Evolutionary conservation across 2,329 filamentous ascomycete species (phyloP).

Genomic region (Calycina marina): DNA sequence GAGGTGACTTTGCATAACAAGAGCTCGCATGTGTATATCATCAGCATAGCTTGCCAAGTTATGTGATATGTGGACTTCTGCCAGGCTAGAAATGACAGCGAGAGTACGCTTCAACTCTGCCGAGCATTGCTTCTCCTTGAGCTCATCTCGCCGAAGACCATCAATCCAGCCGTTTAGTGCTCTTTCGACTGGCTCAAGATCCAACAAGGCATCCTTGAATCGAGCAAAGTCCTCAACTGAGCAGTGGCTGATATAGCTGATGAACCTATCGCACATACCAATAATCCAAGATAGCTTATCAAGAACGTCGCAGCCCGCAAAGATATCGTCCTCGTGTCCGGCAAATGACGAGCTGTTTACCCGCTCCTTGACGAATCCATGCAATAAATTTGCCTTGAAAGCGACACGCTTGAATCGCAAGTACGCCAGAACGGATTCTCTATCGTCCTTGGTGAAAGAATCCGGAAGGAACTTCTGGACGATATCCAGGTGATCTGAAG

Average conservation of each 20-base stretch:
- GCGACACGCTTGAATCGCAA: conserved; percentile 75
- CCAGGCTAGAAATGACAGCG: conserved; percentile 74
- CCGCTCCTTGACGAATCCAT: conserved; percentile 65
- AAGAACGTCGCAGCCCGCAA: conserved; percentile 65
- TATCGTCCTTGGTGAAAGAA: conserved; percentile 55
- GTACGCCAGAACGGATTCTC: conserved; percentile 76
- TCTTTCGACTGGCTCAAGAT: conserved; percentile 82
- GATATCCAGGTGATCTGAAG: conserved; percentile 75
- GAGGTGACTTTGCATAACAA: conserved; percentile 66
- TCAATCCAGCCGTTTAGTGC: conserved; percentile 84
- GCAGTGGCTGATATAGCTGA: conserved; percentile 65
- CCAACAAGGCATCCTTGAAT: conserved; percentile 69
- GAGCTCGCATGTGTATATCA: conserved; percentile 61
- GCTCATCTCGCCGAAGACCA: conserved; percentile 63
- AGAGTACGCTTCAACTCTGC: conserved; percentile 72
- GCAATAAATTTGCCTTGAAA: conserved; percentile 75
- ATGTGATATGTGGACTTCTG: conserved; percentile 60
- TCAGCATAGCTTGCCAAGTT: conserved; percentile 63
- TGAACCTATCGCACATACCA: conserved; percentile 71
- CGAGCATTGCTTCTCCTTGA: conserved; percentile 72
- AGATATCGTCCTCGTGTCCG: conserved; percentile 62
- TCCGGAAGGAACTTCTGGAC: conserved; percentile 82
- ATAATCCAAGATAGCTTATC: conserved; percentile 78
- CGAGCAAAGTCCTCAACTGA: conserved; percentile 62
- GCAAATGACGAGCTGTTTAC: conserved; percentile 52